phyloP scores from a whole-genome alignment of 2,329 filamentous ascomycete species.

The Coniochaeta prunicola region DNA sequence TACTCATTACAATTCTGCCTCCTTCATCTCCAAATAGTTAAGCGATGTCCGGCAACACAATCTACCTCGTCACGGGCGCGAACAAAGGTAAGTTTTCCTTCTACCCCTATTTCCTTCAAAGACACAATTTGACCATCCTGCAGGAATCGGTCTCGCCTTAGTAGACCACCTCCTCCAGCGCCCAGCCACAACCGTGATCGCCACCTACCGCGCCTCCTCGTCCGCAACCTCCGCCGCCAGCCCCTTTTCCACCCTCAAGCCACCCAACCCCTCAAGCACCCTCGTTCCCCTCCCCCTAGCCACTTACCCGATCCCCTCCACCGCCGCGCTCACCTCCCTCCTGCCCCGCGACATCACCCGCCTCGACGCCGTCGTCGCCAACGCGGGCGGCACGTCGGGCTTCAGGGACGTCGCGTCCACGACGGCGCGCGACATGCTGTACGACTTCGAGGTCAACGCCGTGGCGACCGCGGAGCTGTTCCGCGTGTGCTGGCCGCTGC shows the following conservation, averaged over 20 bases:
- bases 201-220: slow-evolving; percentile 14
- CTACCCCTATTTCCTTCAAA: not conserved
- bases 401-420: slow-evolving; percentile 12
- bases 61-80: slow-evolving; percentile 21
- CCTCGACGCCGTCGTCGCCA: slow-evolving; percentile 20
- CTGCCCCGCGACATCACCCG: slow-evolving; percentile 8
- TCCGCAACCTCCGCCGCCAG: not conserved
- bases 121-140: not conserved
- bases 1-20: not conserved
- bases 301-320: slow-evolving; percentile 5
- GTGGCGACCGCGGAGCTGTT: slow-evolving; percentile 17
- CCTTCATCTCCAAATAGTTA: not conserved
- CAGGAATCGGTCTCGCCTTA: slow-evolving; percentile 17
- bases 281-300: slow-evolving; percentile 14
- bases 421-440: slow-evolving; percentile 7
- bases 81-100: slow-evolving; percentile 18
- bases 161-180: slow-evolving; percentile 13
- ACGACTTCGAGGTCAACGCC: slow-evolving; percentile 17
- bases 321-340: slow-evolving; percentile 6
- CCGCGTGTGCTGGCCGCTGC: slow-evolving; percentile 12
- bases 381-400: slow-evolving; percentile 16
- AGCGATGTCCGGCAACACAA: slow-evolving; percentile 15
- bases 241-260: slow-evolving; percentile 55
- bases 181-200: slow-evolving; percentile 17
- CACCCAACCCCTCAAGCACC: slow-evolving; percentile 27